These are phyloP conservation scores for Russula olivacea DNA, from an alignment of 768 basidiomycete species.

Conservation along the genomic window DNA sequence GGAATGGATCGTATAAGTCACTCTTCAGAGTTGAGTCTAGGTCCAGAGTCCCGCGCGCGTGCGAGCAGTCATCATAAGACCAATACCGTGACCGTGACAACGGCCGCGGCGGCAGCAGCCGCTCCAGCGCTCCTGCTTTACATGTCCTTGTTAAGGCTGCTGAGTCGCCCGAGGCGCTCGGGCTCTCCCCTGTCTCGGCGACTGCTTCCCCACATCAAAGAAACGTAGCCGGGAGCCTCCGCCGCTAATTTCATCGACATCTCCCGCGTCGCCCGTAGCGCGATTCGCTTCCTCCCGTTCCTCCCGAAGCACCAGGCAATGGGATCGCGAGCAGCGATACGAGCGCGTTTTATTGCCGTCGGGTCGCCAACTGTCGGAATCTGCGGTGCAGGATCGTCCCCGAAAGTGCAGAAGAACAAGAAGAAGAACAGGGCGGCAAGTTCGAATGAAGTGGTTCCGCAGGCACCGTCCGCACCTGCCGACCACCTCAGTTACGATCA, in stretches of 20 bases:
- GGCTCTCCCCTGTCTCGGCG: too few species aligned
- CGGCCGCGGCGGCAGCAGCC: neutral
- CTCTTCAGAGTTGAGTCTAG: constrained; percentile 14
- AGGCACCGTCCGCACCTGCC: neutral
- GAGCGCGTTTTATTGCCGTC: neutral
- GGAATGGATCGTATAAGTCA: constrained; percentile 19
- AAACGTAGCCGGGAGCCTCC: constrained; percentile 12
- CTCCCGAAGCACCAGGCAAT: neutral
- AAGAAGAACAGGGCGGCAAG: neutral
- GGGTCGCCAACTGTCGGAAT: neutral
- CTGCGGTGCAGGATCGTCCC: neutral
- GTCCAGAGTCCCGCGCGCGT: constrained; percentile 4
- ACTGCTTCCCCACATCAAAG: neutral
- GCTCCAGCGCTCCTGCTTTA: constrained; percentile 7
- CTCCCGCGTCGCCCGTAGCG: too few species aligned
- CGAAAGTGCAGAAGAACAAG: neutral
- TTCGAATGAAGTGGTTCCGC: neutral
- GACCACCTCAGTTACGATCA: neutral
- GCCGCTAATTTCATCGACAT: neutral
- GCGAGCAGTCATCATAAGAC: neutral
- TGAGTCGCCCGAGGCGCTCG: constrained; percentile 16
- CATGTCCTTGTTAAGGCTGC: constrained; percentile 17
- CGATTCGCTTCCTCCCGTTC: too few species aligned
- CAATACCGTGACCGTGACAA: too few species aligned
- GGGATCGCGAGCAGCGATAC: neutral